Conservation (phyloP, 2,329 filamentous ascomycete species). For the Fusarium paranaense region DNA sequence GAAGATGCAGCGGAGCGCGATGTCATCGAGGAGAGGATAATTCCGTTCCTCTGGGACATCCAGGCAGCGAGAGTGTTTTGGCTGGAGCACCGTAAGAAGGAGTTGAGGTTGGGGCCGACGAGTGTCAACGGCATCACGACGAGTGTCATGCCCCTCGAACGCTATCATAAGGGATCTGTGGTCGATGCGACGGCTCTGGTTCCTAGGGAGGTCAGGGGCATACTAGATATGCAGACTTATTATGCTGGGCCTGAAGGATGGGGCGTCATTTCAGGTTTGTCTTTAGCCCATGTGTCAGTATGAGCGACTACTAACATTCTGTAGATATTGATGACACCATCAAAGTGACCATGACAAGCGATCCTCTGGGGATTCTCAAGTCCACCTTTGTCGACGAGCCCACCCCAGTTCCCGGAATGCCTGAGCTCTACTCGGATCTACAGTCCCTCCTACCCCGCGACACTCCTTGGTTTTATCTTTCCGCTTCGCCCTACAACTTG, state of each 20-base stretch:
- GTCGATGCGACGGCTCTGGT: slow-evolving; percentile 63
- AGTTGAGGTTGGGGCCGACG: slow-evolving; percentile 74
- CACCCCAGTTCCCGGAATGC: slow-evolving; percentile 81
- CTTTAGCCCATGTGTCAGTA: not conserved
- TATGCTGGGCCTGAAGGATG: slow-evolving; percentile 84
- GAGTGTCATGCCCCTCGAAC: slow-evolving; percentile 67
- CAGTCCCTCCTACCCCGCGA: slow-evolving; percentile 63
- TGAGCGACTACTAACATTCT: slow-evolving; percentile 22
- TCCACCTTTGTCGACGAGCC: slow-evolving; percentile 86
- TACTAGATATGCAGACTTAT: slow-evolving; percentile 74
- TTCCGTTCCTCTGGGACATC: slow-evolving; percentile 83
- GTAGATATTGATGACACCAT: slow-evolving; percentile 94
- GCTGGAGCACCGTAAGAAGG: slow-evolving; percentile 65
- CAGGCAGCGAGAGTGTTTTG: slow-evolving; percentile 76
- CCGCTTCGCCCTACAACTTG: slow-evolving; percentile 92
- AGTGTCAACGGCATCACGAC: slow-evolving; percentile 78
- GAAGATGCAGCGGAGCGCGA: slow-evolving; percentile 67
- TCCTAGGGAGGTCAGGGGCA: slow-evolving; percentile 63
- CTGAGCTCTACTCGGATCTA: slow-evolving; percentile 80
- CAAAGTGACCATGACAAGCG: slow-evolving; percentile 86
- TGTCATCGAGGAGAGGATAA: slow-evolving; percentile 75
- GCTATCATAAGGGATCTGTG: slow-evolving; percentile 57
- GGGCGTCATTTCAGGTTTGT: slow-evolving; percentile 79
- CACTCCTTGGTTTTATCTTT: slow-evolving; percentile 92
- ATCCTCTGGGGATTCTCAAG: slow-evolving; percentile 82